Evolutionary conservation across 768 basidiomycete species (phyloP), one percentile per base, ranked within the genome.

Genomic region (Suillus paluster): DNA sequence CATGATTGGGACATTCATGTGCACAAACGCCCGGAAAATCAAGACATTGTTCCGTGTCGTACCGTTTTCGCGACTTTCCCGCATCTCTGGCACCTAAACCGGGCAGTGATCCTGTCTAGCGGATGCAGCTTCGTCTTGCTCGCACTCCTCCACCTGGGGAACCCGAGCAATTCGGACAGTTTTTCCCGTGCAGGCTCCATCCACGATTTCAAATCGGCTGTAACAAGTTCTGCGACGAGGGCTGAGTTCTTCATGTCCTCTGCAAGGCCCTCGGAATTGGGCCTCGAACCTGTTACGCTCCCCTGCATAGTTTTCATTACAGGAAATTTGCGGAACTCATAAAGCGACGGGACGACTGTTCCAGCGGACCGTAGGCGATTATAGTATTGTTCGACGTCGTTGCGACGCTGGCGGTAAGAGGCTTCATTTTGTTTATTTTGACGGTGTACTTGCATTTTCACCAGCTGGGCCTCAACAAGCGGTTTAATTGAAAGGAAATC

Each of bases 31-130:
- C 84, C 11, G 71, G 75, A 61, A 88, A 87, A 67, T 86, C 83
- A 56, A 91, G 72, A 66, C 84, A 84, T 33, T 65, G 76, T 44
- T 82, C 79, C 25, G 71, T 73, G 36, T 67, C 71, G 64, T 80
- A 78, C 42, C 68, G 69, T 38, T 60, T n/a, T 66, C 5, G 69
- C 71, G 1, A 80, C 72, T 10, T 70, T 75, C 14, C 78, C 71
- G 65, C 91, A 92, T 42, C 67, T 65, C 59, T 71, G 80, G 69
- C 90, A 92, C 30, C 74, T 70, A 72, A 89, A 91, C 25, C 84
- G 74, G 0, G 87, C 86, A 5, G 83, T 85, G 15, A 87, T 60
- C 46, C 88, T 78, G 53, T 88, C 81, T 19, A 83, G 81, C 0
- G 88, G 88, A 68, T 85, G 84, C 10, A 89, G 58, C 42, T 73